A percentile compares a stretch with the other conserved stretches of the same genome.
Evolutionary conservation across 78 protist species (phyloP).

Genomic region (Polysphondylium violaceum): DNA sequence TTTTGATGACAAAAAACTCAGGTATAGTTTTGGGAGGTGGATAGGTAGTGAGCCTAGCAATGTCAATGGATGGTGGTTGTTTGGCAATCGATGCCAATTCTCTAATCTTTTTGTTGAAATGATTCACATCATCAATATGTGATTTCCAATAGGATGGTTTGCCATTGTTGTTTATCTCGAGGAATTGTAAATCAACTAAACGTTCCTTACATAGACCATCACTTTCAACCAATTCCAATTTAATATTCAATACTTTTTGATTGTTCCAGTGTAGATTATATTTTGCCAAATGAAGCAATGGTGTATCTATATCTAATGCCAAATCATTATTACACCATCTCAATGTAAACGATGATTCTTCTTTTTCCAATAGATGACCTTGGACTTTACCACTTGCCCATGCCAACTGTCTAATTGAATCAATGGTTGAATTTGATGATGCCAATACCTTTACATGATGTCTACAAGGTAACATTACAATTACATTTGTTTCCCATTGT

Average conservation of each 20-base stretch:
- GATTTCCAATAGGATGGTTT: slow-evolving; percentile 46
- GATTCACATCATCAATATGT: slow-evolving; percentile 43
- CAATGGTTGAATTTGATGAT: slow-evolving; percentile 33
- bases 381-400: slow-evolving; percentile 74
- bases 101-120: slow-evolving; percentile 21
- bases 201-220: slow-evolving; percentile 57
- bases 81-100: slow-evolving; percentile 18
- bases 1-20: slow-evolving; percentile 45
- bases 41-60: slow-evolving; percentile 47
- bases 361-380: slow-evolving; percentile 42
- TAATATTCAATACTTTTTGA: not conserved
- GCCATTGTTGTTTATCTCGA: slow-evolving; percentile 11
- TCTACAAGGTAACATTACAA: slow-evolving; percentile 61
- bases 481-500: slow-evolving; percentile 46
- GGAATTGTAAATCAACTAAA: slow-evolving; percentile 22
- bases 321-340: slow-evolving; percentile 22
- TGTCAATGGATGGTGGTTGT: not conserved
- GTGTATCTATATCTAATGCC: slow-evolving; percentile 21
- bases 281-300: not conserved
- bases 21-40: slow-evolving; percentile 76
- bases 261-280: not conserved
- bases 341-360: slow-evolving; percentile 9
- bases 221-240: slow-evolving; percentile 41
- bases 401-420: slow-evolving; percentile 44
- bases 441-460: slow-evolving; percentile 49